Evolutionary conservation across 768 basidiomycete species (phyloP).

Genomic region (Hortiboletus campestris): DNA sequence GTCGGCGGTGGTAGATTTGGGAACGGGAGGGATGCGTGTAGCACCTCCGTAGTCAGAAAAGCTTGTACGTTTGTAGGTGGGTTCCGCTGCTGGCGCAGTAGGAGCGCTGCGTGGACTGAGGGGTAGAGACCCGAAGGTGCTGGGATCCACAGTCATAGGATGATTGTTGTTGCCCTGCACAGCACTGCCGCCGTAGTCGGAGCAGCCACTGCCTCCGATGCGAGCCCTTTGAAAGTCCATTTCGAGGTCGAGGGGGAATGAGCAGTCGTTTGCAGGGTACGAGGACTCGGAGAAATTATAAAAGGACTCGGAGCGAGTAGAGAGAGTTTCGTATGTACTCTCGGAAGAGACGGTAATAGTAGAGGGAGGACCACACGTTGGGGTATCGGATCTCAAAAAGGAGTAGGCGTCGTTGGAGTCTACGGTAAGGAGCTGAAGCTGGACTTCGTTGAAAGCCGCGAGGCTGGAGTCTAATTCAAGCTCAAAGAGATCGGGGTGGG

Average conservation of each 20-base stretch:
- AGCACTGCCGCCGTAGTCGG: slow-evolving; percentile 51
- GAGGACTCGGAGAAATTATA: slow-evolving; percentile 62
- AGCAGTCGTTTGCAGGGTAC: slow-evolving; percentile 48
- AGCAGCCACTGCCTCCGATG: slow-evolving; percentile 44
- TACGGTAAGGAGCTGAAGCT: slow-evolving; percentile 61
- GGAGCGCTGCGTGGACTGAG: slow-evolving; percentile 56
- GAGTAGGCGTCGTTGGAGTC: slow-evolving; percentile 65
- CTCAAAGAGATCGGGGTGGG: slow-evolving; percentile 81
- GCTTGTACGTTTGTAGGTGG: slow-evolving; percentile 44
- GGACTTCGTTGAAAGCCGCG: slow-evolving; percentile 61
- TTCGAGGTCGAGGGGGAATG: slow-evolving; percentile 64
- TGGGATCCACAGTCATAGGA: slow-evolving; percentile 49
- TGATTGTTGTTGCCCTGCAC: slow-evolving; percentile 38
- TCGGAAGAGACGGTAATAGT: slow-evolving; percentile 78
- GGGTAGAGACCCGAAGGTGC: slow-evolving; percentile 55
- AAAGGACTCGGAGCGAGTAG: slow-evolving; percentile 66
- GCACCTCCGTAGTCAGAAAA: slow-evolving; percentile 67
- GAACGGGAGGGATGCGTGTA: slow-evolving; percentile 45
- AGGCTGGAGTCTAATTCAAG: slow-evolving; percentile 74
- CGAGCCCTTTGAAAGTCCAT: slow-evolving; percentile 70
- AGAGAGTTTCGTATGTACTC: slow-evolving; percentile 68
- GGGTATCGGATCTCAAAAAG: slow-evolving; percentile 60
- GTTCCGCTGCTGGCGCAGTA: slow-evolving; percentile 31
- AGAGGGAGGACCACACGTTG: slow-evolving; percentile 70
- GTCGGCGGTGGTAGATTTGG: slow-evolving; percentile 50